Conservation (phyloP, 306 rosid genomes). For the Hippophae tibetana region DNA sequence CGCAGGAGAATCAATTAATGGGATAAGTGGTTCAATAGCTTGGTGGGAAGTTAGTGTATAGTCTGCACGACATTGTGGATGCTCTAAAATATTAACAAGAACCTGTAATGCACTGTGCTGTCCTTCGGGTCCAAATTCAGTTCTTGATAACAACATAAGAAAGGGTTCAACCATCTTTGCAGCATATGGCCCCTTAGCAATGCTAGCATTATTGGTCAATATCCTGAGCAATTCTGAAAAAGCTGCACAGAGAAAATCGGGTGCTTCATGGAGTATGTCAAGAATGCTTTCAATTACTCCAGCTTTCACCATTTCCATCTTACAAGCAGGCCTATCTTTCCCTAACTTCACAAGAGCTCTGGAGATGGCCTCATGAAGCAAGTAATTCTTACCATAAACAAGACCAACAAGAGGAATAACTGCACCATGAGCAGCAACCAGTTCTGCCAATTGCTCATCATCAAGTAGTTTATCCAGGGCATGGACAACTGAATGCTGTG, state of each 20-base stretch:
- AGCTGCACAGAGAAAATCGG: slow-evolving; percentile 82
- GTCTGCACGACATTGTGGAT: slow-evolving; percentile 94
- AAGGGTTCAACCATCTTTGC: slow-evolving; percentile 88
- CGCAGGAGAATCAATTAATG: slow-evolving; percentile 81
- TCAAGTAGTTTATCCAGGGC: slow-evolving; percentile 95
- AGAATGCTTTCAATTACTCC: slow-evolving; percentile 87
- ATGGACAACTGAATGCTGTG: slow-evolving; percentile 83
- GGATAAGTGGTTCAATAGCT: slow-evolving; percentile 90
- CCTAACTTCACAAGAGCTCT: slow-evolving; percentile 90
- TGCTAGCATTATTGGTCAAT: slow-evolving; percentile 92
- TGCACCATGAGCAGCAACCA: slow-evolving; percentile 88
- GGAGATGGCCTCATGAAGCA: slow-evolving; percentile 92
- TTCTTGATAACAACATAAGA: slow-evolving; percentile 67
- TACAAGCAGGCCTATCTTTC: slow-evolving; percentile 95
- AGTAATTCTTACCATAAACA: slow-evolving; percentile 70
- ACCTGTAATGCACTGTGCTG: slow-evolving; percentile 93
- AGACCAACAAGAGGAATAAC: slow-evolving; percentile 93
- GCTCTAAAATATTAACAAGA: slow-evolving; percentile 91
- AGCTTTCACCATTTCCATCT: slow-evolving; percentile 98
- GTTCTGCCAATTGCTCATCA: slow-evolving; percentile 95
- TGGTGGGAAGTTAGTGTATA: slow-evolving; percentile 63
- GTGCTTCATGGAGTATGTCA: slow-evolving; percentile 75
- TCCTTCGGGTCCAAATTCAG: slow-evolving; percentile 90
- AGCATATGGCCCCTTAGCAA: slow-evolving; percentile 90
- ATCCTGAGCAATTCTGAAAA: slow-evolving; percentile 87